Conservation (phyloP, 2,329 filamentous ascomycete genomes). For the Colletotrichum coccodes region DNA sequence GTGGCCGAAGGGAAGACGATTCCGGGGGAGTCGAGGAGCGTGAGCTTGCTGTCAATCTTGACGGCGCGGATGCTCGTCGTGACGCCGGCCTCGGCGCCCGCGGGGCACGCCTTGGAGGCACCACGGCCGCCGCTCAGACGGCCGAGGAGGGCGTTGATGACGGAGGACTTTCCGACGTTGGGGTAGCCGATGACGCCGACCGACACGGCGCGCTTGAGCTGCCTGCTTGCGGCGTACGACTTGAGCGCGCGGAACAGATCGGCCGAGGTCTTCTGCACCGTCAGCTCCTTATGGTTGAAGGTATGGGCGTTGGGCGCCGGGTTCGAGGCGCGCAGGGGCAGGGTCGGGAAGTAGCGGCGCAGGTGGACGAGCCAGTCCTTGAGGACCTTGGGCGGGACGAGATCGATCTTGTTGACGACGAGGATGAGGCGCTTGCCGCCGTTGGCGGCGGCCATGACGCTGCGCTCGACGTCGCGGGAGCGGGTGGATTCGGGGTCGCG, state of each 20-base stretch:
- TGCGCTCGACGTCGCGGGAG: slow-evolving; percentile 89
- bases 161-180: slow-evolving; percentile 95
- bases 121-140: slow-evolving; percentile 76
- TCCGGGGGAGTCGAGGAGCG: slow-evolving; percentile 91
- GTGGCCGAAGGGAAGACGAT: slow-evolving; percentile 87
- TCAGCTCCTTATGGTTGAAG: slow-evolving; percentile 92
- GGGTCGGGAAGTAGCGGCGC: slow-evolving; percentile 88
- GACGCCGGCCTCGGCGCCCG: slow-evolving; percentile 90
- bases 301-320: slow-evolving; percentile 86
- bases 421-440: slow-evolving; percentile 90
- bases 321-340: slow-evolving; percentile 86
- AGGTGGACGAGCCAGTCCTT: slow-evolving; percentile 87
- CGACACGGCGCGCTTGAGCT: slow-evolving; percentile 88
- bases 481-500: slow-evolving; percentile 91
- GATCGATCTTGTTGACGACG: slow-evolving; percentile 94
- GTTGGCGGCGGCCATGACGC: slow-evolving; percentile 87
- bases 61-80: slow-evolving; percentile 89
- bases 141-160: slow-evolving; percentile 91
- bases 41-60: slow-evolving; percentile 95
- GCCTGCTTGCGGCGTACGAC: slow-evolving; percentile 83
- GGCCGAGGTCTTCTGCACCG: slow-evolving; percentile 85
- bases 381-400: slow-evolving; percentile 84
- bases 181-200: slow-evolving; percentile 96
- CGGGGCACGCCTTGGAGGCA: slow-evolving; percentile 77
- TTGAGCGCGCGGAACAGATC: slow-evolving; percentile 91